Evolutionary conservation across 495 filamentous ascomycete genomes (phyloP).

Genomic region (Tuber umbilicatum): DNA sequence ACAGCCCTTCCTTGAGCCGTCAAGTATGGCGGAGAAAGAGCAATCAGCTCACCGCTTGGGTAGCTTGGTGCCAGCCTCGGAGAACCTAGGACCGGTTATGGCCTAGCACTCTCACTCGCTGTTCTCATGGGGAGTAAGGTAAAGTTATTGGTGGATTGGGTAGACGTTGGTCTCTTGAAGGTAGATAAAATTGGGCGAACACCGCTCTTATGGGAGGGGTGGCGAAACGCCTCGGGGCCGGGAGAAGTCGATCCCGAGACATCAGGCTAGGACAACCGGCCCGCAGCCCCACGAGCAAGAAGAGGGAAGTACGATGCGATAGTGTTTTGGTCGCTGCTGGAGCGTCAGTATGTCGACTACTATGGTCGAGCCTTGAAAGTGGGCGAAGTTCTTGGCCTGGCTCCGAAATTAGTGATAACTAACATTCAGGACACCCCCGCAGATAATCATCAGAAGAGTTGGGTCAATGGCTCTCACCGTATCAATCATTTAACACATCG

Average conservation of each 20-base stretch:
- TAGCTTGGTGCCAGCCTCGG: neutral
- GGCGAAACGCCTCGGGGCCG: neutral
- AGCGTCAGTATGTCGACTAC: neutral
- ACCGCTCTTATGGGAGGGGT: neutral
- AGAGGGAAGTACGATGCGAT: neutral
- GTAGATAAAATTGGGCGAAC: neutral
- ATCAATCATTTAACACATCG: neutral
- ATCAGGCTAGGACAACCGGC: neutral
- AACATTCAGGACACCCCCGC: neutral
- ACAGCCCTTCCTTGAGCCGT: neutral
- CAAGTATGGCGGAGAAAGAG: neutral
- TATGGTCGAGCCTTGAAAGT: neutral
- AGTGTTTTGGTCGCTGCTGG: neutral
- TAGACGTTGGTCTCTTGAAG: neutral
- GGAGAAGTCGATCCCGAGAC: neutral
- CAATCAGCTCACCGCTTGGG: neutral
- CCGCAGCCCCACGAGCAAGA: neutral
- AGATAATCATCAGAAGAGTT: neutral
- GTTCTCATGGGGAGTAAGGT: neutral
- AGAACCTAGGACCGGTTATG: neutral
- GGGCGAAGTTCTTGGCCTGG: neutral
- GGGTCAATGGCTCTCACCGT: neutral
- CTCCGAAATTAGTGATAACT: neutral
- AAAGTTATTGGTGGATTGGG: neutral
- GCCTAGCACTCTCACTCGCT: neutral